phyloP scores from a whole-genome alignment of 129 eudicot species.

The Dittrichia graveolens region DNA sequence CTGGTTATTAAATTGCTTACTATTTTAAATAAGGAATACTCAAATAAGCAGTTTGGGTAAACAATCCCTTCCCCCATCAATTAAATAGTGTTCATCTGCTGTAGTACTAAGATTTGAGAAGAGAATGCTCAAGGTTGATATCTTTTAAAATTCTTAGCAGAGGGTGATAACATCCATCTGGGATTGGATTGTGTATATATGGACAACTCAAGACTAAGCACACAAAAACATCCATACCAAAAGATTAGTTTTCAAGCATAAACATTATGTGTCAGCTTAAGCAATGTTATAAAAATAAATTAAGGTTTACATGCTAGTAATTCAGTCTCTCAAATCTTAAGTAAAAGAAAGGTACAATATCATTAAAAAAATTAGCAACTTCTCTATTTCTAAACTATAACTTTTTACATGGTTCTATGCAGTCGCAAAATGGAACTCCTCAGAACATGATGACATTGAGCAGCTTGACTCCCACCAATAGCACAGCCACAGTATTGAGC shows the following conservation, averaged over 20 bases:
- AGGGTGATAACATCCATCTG: no score
- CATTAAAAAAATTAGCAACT: not conserved
- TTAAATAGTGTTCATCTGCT: no score
- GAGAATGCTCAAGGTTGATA: no score
- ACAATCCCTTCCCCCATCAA: no score
- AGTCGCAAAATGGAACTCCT: slow-evolving; percentile 13
- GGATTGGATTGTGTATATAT: no score
- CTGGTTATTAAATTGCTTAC: no score
- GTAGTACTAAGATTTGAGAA: no score
- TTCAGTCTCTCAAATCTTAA: not conserved
- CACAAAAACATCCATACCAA: not conserved
- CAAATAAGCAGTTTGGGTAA: no score
- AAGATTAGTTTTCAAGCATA: not conserved
- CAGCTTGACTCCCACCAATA: slow-evolving; percentile 8
- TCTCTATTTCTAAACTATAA: no score
- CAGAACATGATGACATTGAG: slow-evolving; percentile 12
- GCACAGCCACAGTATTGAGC: slow-evolving; percentile 4
- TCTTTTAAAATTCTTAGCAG: no score
- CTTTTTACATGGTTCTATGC: slow-evolving; percentile 8
- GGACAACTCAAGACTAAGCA: no score
- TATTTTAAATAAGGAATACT: no score
- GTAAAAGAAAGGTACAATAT: not conserved
- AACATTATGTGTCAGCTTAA: not conserved
- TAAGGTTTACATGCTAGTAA: not conserved
- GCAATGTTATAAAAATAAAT: not conserved